Conservation (phyloP, 2,329 filamentous ascomycete genomes). For the Hymenoscyphus infarciens region DNA sequence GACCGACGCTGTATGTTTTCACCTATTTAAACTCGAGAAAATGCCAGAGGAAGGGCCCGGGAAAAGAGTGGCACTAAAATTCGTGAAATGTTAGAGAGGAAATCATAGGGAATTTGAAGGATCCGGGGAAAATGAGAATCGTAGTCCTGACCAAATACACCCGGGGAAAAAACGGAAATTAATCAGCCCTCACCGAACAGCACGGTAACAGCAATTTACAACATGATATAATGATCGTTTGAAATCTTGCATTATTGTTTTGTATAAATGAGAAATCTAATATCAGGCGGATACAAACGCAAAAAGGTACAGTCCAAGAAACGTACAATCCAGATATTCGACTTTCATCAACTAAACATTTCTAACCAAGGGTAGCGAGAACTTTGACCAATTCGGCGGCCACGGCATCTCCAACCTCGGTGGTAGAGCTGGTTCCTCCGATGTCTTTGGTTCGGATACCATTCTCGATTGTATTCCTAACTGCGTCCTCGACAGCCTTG, state of each 20-base stretch:
- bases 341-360: neutral
- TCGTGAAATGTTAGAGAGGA: too few species aligned
- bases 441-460: slow-evolving; percentile 81
- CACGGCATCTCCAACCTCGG: slow-evolving; percentile 79
- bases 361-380: slow-evolving; percentile 37
- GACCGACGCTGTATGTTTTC: too few species aligned
- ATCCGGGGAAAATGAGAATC: too few species aligned
- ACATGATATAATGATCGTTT: too few species aligned
- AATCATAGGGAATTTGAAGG: too few species aligned
- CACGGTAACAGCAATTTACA: too few species aligned
- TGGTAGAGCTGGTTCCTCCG: slow-evolving; percentile 70
- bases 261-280: neutral
- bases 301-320: neutral
- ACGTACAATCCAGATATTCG: neutral
- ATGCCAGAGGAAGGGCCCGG: too few species aligned
- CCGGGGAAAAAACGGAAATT: too few species aligned
- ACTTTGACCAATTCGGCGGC: slow-evolving; percentile 69
- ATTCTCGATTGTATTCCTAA: slow-evolving; percentile 73
- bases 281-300: slow-evolving; percentile 1
- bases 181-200: too few species aligned
- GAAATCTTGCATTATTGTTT: neutral
- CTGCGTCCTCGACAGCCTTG: slow-evolving; percentile 74
- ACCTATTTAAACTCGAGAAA: too few species aligned
- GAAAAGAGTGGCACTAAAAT: too few species aligned
- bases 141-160: too few species aligned